Base-by-base conservation (phyloP, 2,329 filamentous ascomycete species). In the Alternaria gansuensis region DNA sequence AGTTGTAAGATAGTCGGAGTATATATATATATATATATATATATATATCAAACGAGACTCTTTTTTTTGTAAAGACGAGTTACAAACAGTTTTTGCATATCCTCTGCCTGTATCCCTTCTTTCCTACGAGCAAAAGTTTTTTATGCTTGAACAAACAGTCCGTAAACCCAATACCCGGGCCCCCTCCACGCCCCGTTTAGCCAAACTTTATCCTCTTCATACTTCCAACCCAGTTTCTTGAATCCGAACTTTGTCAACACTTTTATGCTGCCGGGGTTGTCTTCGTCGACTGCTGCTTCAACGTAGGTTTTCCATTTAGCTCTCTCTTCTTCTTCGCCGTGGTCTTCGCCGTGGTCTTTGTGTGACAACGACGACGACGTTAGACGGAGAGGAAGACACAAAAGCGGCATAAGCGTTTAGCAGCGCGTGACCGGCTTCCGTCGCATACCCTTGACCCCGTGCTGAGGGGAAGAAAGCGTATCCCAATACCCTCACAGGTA, bases 1-100 rank as follows among this genome's bases (percentile, higher is more conserved):
- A 79, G 66, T 82, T 81, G 81, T 83, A 56, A 61, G 37, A 13
- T 13, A 31, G 21, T 13, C 24, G 41, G 11, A 21, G 26, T 13
- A 13, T 44, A 21, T 31, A 17, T 17, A 17, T 17, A 17, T 17
- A 17, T 17, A 17, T 17, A 17, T 17, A 17, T 17, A 17, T 17
- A 17, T 17, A 17, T 17, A 17, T 17, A 17, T 17, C 2, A 17
- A 44, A 28, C 26, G 7, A 29, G 11, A 11, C 10, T 40, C 34
- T 6, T 17, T 31, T 9, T 29, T 28, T 28, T 28, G 31, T 24
- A 11, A 34, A 23, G 23, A 48, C 17, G 23, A n/a, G 36, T 26
- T 26, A 5, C 5, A 26, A 8, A 7, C 11, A 34, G 13, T 5
- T 24, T 24, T 9, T 23, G 7, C 17, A 24, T 14, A 34, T 23